phyloP scores from a whole-genome alignment of 805 yeast genomes.

The Ogataea polymorpha region DNA sequence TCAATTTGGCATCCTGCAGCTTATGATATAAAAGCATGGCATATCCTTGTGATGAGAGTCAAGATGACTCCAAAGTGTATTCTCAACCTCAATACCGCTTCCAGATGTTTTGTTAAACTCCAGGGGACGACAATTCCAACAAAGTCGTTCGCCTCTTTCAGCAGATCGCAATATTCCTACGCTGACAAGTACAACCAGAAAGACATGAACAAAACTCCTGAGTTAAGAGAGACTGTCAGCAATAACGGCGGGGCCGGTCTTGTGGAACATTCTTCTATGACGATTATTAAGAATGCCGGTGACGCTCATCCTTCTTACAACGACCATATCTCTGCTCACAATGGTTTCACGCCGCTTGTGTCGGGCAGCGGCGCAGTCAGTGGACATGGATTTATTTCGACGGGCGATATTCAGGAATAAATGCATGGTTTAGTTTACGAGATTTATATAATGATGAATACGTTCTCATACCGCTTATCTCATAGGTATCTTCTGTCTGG shows the following conservation, averaged over 20 bases:
- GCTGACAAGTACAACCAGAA: constrained; percentile 26
- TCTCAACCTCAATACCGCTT: constrained; percentile 27
- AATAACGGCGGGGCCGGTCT: constrained; percentile 32
- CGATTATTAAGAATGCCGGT: constrained; percentile 26
- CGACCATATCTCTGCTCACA: constrained; percentile 11
- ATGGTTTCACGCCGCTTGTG: constrained; percentile 32
- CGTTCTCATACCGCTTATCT: background rate
- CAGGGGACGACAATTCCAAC: constrained; percentile 11
- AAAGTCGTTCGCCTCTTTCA: constrained; percentile 27
- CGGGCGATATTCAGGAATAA: constrained; percentile 9
- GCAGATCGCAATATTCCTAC: constrained; percentile 21
- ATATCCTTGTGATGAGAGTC: background rate
- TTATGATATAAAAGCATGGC: background rate
- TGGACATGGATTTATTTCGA: constrained; percentile 24
- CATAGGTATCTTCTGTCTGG: constrained; percentile 6
- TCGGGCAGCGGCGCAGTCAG: constrained; percentile 27
- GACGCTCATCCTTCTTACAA: constrained; percentile 10
- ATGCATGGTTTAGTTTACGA: background rate
- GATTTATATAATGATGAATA: background rate
- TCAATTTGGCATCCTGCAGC: constrained; percentile 2
- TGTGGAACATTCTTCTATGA: constrained; percentile 28
- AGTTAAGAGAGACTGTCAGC: constrained; percentile 19
- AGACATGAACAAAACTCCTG: constrained; percentile 18
- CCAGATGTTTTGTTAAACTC: constrained; percentile 26
- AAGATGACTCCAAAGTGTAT: constrained; percentile 29